phyloP scores from a whole-genome alignment of 495 filamentous ascomycete species.

The Parachaetomium inaequale region DNA sequence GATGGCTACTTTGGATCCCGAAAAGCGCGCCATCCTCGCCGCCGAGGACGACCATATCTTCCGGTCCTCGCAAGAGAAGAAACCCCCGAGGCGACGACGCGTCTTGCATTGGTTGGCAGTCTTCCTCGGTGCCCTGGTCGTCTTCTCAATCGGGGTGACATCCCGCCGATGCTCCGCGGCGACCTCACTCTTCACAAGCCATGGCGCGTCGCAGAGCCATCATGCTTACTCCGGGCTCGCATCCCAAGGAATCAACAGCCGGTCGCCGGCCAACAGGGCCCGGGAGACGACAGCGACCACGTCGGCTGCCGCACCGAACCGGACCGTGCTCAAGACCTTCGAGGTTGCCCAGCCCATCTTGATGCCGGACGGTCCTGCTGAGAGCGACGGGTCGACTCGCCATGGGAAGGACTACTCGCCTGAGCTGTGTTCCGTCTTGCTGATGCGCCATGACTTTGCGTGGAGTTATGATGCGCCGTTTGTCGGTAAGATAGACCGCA shows the following conservation, averaged over 20 bases:
- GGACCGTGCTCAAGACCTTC: slow-evolving; percentile 55
- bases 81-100: not conserved
- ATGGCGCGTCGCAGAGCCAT: not conserved
- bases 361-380: slow-evolving; percentile 41
- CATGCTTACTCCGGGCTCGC: not conserved
- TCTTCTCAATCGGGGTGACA: slow-evolving; percentile 1
- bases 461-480: slow-evolving; percentile 77
- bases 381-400: slow-evolving; percentile 34
- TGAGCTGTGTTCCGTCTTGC: slow-evolving; percentile 48
- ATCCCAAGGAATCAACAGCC: slow-evolving; percentile 4
- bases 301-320: slow-evolving; percentile 19
- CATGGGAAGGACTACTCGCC: slow-evolving; percentile 20
- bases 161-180: not conserved
- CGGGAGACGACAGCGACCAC: slow-evolving; percentile 11
- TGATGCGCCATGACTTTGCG: slow-evolving; percentile 74
- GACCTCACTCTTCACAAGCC: not conserved
- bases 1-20: slow-evolving; percentile 17
- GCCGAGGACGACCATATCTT: not conserved
- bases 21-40: slow-evolving; percentile 14
- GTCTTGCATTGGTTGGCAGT: not conserved
- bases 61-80: too few species aligned
- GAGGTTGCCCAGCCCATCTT: slow-evolving; percentile 66
- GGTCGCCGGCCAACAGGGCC: not conserved
- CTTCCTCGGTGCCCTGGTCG: not conserved
- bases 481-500: slow-evolving; percentile 53